Evolutionary conservation across 805 yeast genomes (phyloP), one percentile per base, ranked within the genome.

Genomic region (Saccharomycopsis sp.): DNA sequence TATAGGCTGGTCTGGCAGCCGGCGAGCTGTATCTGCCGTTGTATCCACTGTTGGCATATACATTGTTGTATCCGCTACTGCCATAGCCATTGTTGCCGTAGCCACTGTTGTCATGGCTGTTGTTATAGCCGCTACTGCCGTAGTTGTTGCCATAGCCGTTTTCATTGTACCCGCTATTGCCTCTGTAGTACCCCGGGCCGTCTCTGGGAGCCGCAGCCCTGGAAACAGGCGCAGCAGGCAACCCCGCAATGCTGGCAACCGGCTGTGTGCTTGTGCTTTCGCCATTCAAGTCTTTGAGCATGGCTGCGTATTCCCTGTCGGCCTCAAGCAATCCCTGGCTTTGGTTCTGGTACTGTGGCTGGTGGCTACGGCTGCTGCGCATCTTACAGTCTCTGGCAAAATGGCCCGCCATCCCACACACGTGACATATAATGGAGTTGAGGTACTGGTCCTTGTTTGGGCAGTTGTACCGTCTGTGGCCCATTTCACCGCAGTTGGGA

Each of bases 341-440:
- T 46, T 41, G 53, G 37, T n/a, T 47, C n/a, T 46, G 37, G 53
- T 53, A 34, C 59, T 64, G 46, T 57, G 66, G 29, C 61, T 54
- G n/a, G 20, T 52, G 48, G 24, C 54, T 53, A 50, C 59, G 60
- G 2, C 62, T 57, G 24, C 51, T 40, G 2, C 54, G 24, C 41
- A 72, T 72, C 58, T 78, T 81, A 77, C 99, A 94, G 71, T 94
- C 98, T 58, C 90, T 77, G 0, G 96, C 91, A 61, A 84, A 82
- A 71, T 92, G 98, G 1, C 98, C 99, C 24, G 79, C 74, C 55
- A 79, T 79, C 1, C 95, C 96, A 78, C 98, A 92, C 15, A 75
- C 76, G 34, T 82, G 76, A 72, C 98, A 94, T 15, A 84, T 79
- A 50, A 92, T 74, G 51, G 67, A 79, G 57, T 74, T 81, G 54